Base-by-base conservation (phyloP, 305 asterid genomes). In the Fraxinus nigra region DNA sequence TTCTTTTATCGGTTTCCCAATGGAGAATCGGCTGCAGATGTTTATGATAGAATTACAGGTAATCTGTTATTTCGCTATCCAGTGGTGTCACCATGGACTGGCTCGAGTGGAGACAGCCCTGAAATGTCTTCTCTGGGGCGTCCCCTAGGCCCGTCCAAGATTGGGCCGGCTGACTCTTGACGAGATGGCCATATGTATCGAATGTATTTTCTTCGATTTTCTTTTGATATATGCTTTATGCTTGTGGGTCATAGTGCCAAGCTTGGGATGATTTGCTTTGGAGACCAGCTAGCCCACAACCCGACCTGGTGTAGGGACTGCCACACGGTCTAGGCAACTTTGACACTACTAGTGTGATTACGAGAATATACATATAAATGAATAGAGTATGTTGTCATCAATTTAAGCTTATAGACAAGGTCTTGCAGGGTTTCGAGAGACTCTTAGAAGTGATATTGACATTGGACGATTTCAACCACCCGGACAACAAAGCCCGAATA, bases 1-100 rank as follows among this genome's bases (percentile, higher is more conserved):
- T 94, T 94, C 85, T 94, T 91, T 79, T 92, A 94, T 76, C 85
- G 97, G 79, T 94, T 94, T 84, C 97, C 97, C 1, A 89, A 93
- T 74, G 98, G 97, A 70, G 98, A 93, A 91, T 93, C 98, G 10
- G 97, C 98, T 3, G 98, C 98, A 4, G 98, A 94, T 83, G 98
- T 94, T 40, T 94, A 94, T 82, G 98, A 93, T 61, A 87, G 97
- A 89, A 92, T 94, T 7, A 92, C 98, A 85, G 97, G 98, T 93
- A 14, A 51, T 54, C 56, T 79, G 2, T 59, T 10, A 4, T 7
- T 18, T 20, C 28, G 1, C 69, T 59, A 59, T 59, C 28, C 22
- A 18, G 69, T 59, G 32, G 69, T 59, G 13, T 59, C 26, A 59
- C 51, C 22, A 59, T 59, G 69, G 8, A 20, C 11, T 59, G 14